Evolutionary conservation across 2,329 filamentous ascomycete species (phyloP).

Genomic region (Beauveria varroae): DNA sequence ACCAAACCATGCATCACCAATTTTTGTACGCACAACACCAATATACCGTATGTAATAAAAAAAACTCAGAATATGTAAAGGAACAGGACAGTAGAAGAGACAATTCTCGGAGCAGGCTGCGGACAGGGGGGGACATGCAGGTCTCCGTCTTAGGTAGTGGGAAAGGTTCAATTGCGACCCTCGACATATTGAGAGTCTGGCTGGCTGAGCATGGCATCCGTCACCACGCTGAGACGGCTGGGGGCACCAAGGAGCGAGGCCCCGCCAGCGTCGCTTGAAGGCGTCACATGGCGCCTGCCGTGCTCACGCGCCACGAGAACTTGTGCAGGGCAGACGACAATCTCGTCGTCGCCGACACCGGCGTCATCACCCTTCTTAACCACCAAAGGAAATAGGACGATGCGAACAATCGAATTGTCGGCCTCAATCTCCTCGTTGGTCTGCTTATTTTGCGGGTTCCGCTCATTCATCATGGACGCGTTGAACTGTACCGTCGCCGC

Average conservation of each 20-base stretch:
- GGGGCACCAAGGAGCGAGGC: conserved; percentile 31
- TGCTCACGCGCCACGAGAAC: conserved; percentile 65
- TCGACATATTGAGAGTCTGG: conserved; percentile 25
- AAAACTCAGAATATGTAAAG: background rate
- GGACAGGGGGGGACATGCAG: conserved; percentile 12
- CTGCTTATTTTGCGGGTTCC: conserved; percentile 52
- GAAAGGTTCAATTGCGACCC: conserved; percentile 21
- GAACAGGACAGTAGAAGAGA: conserved; percentile 3
- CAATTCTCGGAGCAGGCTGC: conserved; percentile 14
- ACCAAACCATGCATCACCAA: background rate
- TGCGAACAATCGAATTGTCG: conserved; percentile 69
- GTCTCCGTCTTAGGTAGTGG: conserved; percentile 4
- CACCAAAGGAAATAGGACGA: conserved; percentile 92
- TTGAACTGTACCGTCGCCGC: conserved; percentile 86
- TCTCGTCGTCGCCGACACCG: conserved; percentile 84
- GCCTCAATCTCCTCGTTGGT: conserved; percentile 75
- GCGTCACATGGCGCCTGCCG: conserved; percentile 31
- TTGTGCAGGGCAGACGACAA: conserved; percentile 91
- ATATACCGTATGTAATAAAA: background rate
- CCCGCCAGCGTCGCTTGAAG: conserved; percentile 46
- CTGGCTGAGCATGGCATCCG: conserved; percentile 24
- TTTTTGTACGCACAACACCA: conserved; percentile 1
- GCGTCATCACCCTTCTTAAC: conserved; percentile 91
- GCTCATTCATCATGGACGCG: conserved; percentile 89
- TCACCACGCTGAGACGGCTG: conserved; percentile 30